A percentile compares a stretch with the other conserved stretches of the same genome.
phyloP scores from a whole-genome alignment of 306 rosid species.

The Acacia melanoxylon region DNA sequence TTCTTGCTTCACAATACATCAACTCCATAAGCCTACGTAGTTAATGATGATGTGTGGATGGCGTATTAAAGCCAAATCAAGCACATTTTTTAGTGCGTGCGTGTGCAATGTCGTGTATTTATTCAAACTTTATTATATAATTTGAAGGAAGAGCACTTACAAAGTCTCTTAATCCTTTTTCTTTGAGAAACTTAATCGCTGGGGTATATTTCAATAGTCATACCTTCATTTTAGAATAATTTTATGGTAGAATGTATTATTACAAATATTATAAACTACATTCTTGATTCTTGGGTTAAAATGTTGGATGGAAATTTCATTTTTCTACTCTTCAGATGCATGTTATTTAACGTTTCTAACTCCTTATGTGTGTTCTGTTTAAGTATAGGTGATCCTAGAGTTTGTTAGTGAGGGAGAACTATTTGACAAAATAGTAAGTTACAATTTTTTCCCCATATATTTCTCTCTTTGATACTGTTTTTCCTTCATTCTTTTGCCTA shows the following conservation, averaged over 20 bases:
- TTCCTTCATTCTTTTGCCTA: neutral
- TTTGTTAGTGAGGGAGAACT: conserved; percentile 86
- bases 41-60: neutral
- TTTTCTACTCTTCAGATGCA: neutral
- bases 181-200: neutral
- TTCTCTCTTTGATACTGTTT: neutral
- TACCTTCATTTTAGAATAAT: neutral
- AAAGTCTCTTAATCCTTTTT: neutral
- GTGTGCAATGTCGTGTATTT: neutral
- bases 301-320: neutral
- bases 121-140: neutral
- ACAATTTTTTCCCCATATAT: neutral
- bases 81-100: neutral
- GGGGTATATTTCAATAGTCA: neutral
- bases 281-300: neutral
- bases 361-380: conserved; percentile 22
- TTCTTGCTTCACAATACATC: too few relatives aligned
- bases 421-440: conserved; percentile 88
- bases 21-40: neutral
- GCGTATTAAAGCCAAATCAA: neutral
- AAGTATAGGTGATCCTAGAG: conserved; percentile 79
- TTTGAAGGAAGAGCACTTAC: neutral
- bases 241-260: neutral
- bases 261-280: neutral
- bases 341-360: neutral